Evolutionary conservation across 192 early-diverging fungal genomes (phyloP).

Genomic region (Thoreauomyces humboldtii): DNA sequence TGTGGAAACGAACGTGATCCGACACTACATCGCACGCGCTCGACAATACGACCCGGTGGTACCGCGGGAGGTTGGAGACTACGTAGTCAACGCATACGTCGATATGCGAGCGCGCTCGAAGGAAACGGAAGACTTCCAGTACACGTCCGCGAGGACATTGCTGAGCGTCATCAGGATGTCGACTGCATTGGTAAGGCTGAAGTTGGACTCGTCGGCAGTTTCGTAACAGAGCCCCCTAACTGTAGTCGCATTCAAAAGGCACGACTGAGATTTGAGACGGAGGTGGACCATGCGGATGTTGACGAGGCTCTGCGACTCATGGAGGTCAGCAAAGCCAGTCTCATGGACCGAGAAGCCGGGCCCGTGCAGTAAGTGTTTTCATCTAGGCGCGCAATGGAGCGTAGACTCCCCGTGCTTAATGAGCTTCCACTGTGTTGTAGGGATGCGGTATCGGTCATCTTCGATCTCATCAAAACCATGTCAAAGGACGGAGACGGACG

Average conservation of each 20-base stretch:
- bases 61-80: slow-evolving; percentile 73
- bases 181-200: slow-evolving; percentile 56
- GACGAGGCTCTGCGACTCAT: slow-evolving; percentile 86
- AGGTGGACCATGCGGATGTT: slow-evolving; percentile 71
- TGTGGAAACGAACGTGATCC: slow-evolving; percentile 74
- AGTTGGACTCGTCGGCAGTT: too few relatives aligned
- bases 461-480: slow-evolving; percentile 74
- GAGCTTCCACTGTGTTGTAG: slow-evolving; percentile 43
- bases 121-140: slow-evolving; percentile 61
- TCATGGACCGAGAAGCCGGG: slow-evolving; percentile 60
- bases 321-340: slow-evolving; percentile 86
- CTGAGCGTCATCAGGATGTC: slow-evolving; percentile 82
- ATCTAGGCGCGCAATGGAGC: background rate
- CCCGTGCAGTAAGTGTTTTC: slow-evolving; percentile 38
- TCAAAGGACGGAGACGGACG: slow-evolving; percentile 52
- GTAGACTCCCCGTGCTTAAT: slow-evolving; percentile 12
- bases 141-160: slow-evolving; percentile 82
- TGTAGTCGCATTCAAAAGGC: too few relatives aligned
- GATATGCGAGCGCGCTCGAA: slow-evolving; percentile 57
- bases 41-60: slow-evolving; percentile 71
- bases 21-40: slow-evolving; percentile 83
- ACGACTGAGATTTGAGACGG: slow-evolving; percentile 68
- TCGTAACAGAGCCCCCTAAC: background rate
- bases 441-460: slow-evolving; percentile 67
- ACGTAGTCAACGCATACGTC: slow-evolving; percentile 85